Percentiles rank a stretch among this genome's conserved stretches.
phyloP scores from a whole-genome alignment of 805 yeast genomes.

The Zygoascus flipseniorum region DNA sequence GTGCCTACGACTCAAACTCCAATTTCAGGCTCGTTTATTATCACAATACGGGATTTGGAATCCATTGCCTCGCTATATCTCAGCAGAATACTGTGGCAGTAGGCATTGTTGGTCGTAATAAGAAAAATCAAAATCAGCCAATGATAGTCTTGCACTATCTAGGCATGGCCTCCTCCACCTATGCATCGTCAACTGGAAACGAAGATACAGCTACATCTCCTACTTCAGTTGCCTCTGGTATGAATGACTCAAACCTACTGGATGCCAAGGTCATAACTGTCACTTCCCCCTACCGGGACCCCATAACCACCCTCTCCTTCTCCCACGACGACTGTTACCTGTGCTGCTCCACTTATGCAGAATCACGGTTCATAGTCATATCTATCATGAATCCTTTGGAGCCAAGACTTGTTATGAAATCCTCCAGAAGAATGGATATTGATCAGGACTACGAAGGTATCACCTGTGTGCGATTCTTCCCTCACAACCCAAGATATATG shows the following conservation, averaged over 20 bases:
- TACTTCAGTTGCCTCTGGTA: not conserved
- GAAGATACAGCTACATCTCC: not conserved
- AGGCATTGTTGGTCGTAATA: slow-evolving; percentile 75
- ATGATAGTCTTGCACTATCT: slow-evolving; percentile 13
- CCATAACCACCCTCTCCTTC: slow-evolving; percentile 65
- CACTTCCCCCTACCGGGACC: slow-evolving; percentile 80
- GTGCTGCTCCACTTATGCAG: slow-evolving; percentile 69
- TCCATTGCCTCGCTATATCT: slow-evolving; percentile 69
- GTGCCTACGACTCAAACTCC: slow-evolving; percentile 49
- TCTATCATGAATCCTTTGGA: slow-evolving; percentile 53
- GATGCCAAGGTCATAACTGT: slow-evolving; percentile 51
- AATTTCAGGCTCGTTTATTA: slow-evolving; percentile 61
- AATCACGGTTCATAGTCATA: slow-evolving; percentile 70
- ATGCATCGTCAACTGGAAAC: not conserved
- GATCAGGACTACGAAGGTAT: slow-evolving; percentile 82
- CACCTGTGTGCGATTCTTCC: slow-evolving; percentile 69
- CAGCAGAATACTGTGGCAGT: slow-evolving; percentile 59
- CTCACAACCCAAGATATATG: slow-evolving; percentile 49
- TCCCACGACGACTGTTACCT: slow-evolving; percentile 63
- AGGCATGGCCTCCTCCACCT: not conserved
- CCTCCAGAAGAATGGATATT: slow-evolving; percentile 41
- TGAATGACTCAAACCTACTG: not conserved
- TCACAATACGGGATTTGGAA: slow-evolving; percentile 62
- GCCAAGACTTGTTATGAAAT: slow-evolving; percentile 62
- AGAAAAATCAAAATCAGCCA: slow-evolving; percentile 54